These are phyloP conservation scores for Sporothrix brunneoviolacea DNA, from an alignment of 2,329 filamentous ascomycete genomes.

Conservation along the genomic window DNA sequence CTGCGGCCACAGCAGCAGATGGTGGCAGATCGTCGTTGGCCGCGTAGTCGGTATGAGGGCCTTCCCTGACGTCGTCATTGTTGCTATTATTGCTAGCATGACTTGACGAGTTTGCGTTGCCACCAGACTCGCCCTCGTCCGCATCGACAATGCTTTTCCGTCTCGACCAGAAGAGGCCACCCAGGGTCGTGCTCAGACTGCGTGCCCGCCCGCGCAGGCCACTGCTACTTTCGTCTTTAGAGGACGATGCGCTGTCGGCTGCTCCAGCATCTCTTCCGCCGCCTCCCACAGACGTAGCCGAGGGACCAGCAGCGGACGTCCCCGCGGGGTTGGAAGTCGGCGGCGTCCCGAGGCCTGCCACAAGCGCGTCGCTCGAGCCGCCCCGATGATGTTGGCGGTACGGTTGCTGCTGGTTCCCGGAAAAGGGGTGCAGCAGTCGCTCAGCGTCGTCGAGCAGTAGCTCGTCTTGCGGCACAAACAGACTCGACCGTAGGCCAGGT, in stretches of 20 bases:
- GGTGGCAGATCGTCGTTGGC: constrained; percentile 6
- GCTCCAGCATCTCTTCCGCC: background rate
- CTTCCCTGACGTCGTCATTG: background rate
- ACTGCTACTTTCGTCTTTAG: background rate
- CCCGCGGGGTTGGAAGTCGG: no score
- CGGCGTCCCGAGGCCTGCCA: background rate
- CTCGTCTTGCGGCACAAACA: constrained; percentile 45
- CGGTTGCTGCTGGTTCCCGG: constrained; percentile 7
- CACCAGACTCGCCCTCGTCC: background rate
- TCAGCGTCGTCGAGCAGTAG: constrained; percentile 23
- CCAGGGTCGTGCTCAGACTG: constrained; percentile 34
- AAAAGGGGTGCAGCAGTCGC: constrained; percentile 7
- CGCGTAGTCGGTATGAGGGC: background rate
- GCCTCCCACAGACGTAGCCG: background rate
- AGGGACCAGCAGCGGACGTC: background rate
- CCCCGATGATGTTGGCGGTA: constrained; percentile 7
- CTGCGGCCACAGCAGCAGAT: background rate
- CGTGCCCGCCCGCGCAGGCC: constrained; percentile 29
- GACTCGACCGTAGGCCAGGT: constrained; percentile 45
- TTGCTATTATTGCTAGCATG: background rate
- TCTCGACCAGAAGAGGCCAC: constrained; percentile 26
- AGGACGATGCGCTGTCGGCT: background rate
- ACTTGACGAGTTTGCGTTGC: no score
- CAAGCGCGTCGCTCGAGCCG: constrained; percentile 2
- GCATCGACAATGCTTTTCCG: background rate